Evolutionary conservation across 306 rosid species (phyloP).

Genomic region (Carpinus viminea): DNA sequence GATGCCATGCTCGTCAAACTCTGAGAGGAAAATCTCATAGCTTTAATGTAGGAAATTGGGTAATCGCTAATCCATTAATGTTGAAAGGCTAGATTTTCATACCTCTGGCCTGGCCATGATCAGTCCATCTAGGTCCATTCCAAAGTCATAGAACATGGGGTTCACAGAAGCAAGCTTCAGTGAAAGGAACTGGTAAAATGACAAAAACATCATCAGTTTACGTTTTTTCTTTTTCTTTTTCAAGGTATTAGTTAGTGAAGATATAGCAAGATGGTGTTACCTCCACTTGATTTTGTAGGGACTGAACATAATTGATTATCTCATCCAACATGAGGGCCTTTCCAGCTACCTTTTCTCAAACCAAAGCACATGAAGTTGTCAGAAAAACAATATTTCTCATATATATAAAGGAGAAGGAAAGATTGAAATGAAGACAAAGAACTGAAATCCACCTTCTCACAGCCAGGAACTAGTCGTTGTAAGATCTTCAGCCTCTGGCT

Average conservation of each 20-base stretch:
- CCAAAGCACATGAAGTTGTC: constrained; percentile 51
- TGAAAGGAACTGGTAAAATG: constrained; percentile 72
- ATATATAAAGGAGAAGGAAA: not conserved
- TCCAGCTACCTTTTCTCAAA: constrained; percentile 66
- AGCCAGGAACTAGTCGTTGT: constrained; percentile 90
- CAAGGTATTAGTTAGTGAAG: not conserved
- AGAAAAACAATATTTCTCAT: constrained; percentile 12
- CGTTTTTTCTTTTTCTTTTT: not conserved
- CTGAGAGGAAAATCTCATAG: constrained; percentile 41
- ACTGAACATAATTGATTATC: constrained; percentile 98
- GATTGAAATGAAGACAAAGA: constrained; percentile 27
- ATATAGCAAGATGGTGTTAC: constrained; percentile 29
- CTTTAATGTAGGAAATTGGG: not conserved
- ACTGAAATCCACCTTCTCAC: constrained; percentile 69
- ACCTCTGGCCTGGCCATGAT: constrained; percentile 65
- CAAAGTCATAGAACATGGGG: constrained; percentile 63
- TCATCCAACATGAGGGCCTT: constrained; percentile 98
- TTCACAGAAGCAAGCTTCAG: constrained; percentile 83
- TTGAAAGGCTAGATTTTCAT: not conserved
- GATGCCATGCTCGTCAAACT: constrained; percentile 41
- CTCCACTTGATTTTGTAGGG: constrained; percentile 98
- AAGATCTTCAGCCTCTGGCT: constrained; percentile 91
- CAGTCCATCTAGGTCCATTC: constrained; percentile 59
- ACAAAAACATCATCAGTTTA: not conserved
- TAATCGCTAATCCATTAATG: not conserved